Conservation (phyloP, 805 yeast species). For the Metschnikowia picachoensis region DNA sequence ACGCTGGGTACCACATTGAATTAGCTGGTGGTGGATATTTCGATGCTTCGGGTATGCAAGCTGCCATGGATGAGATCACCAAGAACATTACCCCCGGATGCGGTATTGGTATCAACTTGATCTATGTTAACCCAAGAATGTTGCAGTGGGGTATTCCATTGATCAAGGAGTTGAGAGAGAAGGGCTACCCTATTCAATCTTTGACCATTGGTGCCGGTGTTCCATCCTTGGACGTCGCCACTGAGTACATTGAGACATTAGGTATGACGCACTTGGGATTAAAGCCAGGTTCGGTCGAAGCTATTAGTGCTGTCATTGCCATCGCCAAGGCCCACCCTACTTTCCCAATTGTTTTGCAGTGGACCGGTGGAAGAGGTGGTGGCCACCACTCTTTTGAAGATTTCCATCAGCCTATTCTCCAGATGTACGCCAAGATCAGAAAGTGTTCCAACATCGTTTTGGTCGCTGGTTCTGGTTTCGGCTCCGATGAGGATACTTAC, state of each 20-base stretch:
- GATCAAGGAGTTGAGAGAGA: conserved; percentile 80
- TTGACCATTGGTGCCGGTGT: conserved; percentile 99
- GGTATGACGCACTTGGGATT: conserved; percentile 92
- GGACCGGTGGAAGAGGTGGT: conserved; percentile 99
- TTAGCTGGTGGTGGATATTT: conserved; percentile 99
- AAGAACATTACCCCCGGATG: conserved; percentile 70
- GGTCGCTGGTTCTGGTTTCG: conserved; percentile 98
- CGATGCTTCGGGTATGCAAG: conserved; percentile 61
- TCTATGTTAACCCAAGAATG: conserved; percentile 96
- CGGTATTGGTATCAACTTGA: conserved; percentile 87
- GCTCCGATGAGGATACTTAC: conserved; percentile 93
- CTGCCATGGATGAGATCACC: conserved; percentile 73
- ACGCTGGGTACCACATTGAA: conserved; percentile 96
- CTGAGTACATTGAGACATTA: conserved; percentile 89
- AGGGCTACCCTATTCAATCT: conserved; percentile 94
- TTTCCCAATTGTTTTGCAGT: conserved; percentile 96
- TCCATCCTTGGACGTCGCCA: conserved; percentile 94
- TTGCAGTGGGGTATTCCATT: conserved; percentile 98
- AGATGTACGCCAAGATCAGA: conserved; percentile 93
- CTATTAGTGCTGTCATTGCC: conserved; percentile 77
- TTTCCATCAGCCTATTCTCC: conserved; percentile 95
- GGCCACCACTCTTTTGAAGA: conserved; percentile 99
- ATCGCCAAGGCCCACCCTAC: conserved; percentile 94
- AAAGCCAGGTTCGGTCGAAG: conserved; percentile 96
- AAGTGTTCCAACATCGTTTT: conserved; percentile 83